These are phyloP conservation scores for Geotrichum carabidarum DNA, from an alignment of 1,139 yeast genomes.

Conservation along the genomic window DNA sequence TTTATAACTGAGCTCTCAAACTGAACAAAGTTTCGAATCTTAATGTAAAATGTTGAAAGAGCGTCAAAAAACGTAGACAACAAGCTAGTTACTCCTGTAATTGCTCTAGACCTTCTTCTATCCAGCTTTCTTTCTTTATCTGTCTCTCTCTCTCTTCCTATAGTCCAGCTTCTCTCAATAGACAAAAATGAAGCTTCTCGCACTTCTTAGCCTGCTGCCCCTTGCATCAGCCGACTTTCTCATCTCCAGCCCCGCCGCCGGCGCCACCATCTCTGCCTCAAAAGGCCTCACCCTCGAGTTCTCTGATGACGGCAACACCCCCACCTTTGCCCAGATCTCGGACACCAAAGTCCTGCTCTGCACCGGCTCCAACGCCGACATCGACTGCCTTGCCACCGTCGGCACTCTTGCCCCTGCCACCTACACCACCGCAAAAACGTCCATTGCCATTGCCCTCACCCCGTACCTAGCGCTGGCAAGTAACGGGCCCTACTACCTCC, in stretches of 20 bases:
- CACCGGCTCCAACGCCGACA: slow-evolving; percentile 55
- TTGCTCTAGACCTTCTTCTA: too few species aligned
- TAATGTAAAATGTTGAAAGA: too few species aligned
- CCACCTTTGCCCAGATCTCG: slow-evolving; percentile 44
- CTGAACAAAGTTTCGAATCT: too few species aligned
- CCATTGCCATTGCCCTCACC: background rate
- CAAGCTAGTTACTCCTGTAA: too few species aligned
- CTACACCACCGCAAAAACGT: background rate
- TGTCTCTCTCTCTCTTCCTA: background rate
- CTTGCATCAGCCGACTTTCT: background rate
- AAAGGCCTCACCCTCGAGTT: slow-evolving; percentile 53
- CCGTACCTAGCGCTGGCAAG: slow-evolving; percentile 40
- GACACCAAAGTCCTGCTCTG: slow-evolving; percentile 56
- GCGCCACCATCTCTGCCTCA: slow-evolving; percentile 48
- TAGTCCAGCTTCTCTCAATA: background rate
- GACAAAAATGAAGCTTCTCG: background rate
- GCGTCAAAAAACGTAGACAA: too few species aligned
- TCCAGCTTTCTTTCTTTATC: background rate
- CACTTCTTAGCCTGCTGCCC: background rate
- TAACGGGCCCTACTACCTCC: slow-evolving; percentile 66
- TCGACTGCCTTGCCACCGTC: slow-evolving; percentile 43
- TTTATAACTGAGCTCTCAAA: too few species aligned
- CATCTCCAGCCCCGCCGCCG: slow-evolving; percentile 44
- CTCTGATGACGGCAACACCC: slow-evolving; percentile 54
- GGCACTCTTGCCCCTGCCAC: slow-evolving; percentile 33